Evolutionary conservation across 768 basidiomycete species (phyloP).

Genomic region (Ramaria rubella): DNA sequence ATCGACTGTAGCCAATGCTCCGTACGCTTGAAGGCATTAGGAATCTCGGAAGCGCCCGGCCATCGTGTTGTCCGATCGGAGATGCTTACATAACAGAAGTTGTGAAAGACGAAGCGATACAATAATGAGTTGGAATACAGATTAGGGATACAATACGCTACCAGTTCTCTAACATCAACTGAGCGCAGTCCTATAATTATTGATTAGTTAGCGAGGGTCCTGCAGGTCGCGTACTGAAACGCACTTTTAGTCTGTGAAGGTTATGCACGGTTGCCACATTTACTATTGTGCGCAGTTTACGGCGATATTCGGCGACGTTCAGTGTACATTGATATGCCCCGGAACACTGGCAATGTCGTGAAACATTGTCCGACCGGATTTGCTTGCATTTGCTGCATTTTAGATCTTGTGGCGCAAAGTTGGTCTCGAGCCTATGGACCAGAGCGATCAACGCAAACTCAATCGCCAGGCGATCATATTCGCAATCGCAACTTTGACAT

Average conservation of each 20-base stretch:
- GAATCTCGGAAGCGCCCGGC: no score
- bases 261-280: conserved; percentile 77
- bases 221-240: conserved; percentile 1
- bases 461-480: conserved; percentile 84
- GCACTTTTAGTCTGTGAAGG: conserved; percentile 59
- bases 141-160: conserved; percentile 11
- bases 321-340: conserved; percentile 72
- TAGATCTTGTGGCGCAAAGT: conserved; percentile 85
- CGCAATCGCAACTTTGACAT: conserved; percentile 67
- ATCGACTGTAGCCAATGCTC: no score
- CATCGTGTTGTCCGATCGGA: no score
- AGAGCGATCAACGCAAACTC: conserved; percentile 81
- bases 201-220: not conserved
- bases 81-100: not conserved
- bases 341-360: conserved; percentile 81
- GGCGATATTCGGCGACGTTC: conserved; percentile 62
- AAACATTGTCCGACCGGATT: conserved; percentile 83
- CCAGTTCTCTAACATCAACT: conserved; percentile 33
- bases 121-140: not conserved
- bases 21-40: no score
- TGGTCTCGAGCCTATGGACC: conserved; percentile 60
- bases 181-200: conserved; percentile 34
- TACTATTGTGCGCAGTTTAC: conserved; percentile 72
- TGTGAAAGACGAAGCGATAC: not conserved
- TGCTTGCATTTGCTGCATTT: conserved; percentile 86